Conservation (phyloP, 306 rosid species). For the Corylus americana region DNA sequence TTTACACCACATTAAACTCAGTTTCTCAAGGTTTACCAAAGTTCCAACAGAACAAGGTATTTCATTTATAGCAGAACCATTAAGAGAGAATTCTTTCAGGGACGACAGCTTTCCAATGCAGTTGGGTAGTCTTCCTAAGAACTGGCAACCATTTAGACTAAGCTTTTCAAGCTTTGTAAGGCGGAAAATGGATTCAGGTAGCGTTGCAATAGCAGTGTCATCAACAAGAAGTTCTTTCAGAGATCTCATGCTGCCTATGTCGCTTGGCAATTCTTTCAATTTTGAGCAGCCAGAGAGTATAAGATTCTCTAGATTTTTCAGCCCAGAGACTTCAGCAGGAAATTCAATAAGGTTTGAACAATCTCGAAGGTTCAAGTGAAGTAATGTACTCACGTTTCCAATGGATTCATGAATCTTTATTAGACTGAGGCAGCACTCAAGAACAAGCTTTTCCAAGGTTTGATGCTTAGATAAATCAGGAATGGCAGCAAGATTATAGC, state of each 20-base stretch:
- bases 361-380: constrained; percentile 42
- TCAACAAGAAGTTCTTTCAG: constrained; percentile 44
- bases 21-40: constrained; percentile 54
- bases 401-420: constrained; percentile 47
- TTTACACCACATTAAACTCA: constrained; percentile 40
- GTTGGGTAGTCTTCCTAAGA: constrained; percentile 43
- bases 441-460: constrained; percentile 48
- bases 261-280: constrained; percentile 45
- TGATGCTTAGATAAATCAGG: constrained; percentile 59
- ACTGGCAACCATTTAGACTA: constrained; percentile 31
- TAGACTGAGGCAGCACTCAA: constrained; percentile 47
- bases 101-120: constrained; percentile 46
- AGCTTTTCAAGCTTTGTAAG: constrained; percentile 49
- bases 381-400: constrained; percentile 41
- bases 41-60: constrained; percentile 51
- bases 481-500: constrained; percentile 34
- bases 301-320: constrained; percentile 50
- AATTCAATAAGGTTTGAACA: constrained; percentile 44
- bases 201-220: constrained; percentile 38
- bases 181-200: constrained; percentile 52
- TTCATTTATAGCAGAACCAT: constrained; percentile 38
- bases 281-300: constrained; percentile 40
- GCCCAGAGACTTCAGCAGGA: constrained; percentile 54
- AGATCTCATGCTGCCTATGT: constrained; percentile 38
- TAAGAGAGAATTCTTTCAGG: constrained; percentile 50